phyloP scores from a whole-genome alignment of 805 yeast genomes.

The Candida nemodendra region DNA sequence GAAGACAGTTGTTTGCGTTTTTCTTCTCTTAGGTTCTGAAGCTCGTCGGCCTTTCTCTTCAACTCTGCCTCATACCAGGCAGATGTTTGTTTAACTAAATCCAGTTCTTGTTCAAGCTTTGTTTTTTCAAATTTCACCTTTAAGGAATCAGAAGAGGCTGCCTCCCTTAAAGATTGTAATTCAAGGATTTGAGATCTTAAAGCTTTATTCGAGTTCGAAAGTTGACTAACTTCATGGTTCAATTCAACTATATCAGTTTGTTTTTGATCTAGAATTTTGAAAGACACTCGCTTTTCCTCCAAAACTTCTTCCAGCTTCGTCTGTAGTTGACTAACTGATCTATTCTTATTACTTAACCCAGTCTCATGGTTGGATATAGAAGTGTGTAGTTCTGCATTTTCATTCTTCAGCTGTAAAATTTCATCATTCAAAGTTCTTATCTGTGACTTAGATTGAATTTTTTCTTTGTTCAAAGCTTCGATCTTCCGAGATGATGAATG shows the following conservation, averaged over 20 bases:
- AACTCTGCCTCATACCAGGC: slow-evolving; percentile 38
- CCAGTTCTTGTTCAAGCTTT: slow-evolving; percentile 31
- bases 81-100: slow-evolving; percentile 31
- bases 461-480: slow-evolving; percentile 32
- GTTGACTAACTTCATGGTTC: slow-evolving; percentile 41
- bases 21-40: slow-evolving; percentile 27
- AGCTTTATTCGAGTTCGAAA: slow-evolving; percentile 40
- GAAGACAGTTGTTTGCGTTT: slow-evolving; percentile 31
- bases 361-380: neutral
- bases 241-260: slow-evolving; percentile 36
- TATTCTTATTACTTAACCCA: slow-evolving; percentile 6
- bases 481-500: slow-evolving; percentile 34
- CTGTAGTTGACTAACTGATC: slow-evolving; percentile 11
- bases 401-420: slow-evolving; percentile 18
- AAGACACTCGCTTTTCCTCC: slow-evolving; percentile 31
- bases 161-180: slow-evolving; percentile 32
- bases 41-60: slow-evolving; percentile 26
- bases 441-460: slow-evolving; percentile 23
- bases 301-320: slow-evolving; percentile 17
- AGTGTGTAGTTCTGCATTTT: slow-evolving; percentile 19
- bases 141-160: slow-evolving; percentile 21
- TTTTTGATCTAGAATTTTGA: slow-evolving; percentile 36
- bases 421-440: slow-evolving; percentile 23
- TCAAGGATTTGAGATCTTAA: slow-evolving; percentile 43
- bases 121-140: slow-evolving; percentile 27